Evolutionary conservation across 1,139 yeast genomes (phyloP).

Genomic region (Debaryomycetaceae sp.): DNA sequence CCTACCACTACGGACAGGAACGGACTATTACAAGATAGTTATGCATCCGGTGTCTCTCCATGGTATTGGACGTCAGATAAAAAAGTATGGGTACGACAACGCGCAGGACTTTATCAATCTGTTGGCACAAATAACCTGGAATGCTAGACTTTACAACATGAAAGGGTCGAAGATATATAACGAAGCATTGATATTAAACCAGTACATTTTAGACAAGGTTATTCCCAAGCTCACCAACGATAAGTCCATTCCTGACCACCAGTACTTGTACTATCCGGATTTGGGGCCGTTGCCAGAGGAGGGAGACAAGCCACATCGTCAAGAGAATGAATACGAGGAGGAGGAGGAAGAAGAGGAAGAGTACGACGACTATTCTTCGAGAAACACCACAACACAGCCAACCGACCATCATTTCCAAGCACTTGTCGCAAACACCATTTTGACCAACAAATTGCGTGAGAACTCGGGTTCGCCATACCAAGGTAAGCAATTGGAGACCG

Average conservation of each 20-base stretch:
- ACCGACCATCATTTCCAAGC: conserved; percentile 12
- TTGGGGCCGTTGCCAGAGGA: conserved; percentile 71
- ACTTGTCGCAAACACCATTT: conserved; percentile 7
- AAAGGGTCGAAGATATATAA: conserved; percentile 63
- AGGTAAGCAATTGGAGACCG: conserved; percentile 37
- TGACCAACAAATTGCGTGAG: conserved; percentile 8
- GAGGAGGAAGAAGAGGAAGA: conserved; percentile 32
- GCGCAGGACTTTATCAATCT: conserved; percentile 73
- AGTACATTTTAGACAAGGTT: conserved; percentile 49
- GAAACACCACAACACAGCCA: conserved; percentile 6
- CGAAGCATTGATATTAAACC: conserved; percentile 70
- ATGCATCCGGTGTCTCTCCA: conserved; percentile 43
- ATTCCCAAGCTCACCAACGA: conserved; percentile 53
- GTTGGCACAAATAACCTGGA: conserved; percentile 82
- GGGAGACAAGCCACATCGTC: conserved; percentile 12
- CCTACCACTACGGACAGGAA: conserved; percentile 50
- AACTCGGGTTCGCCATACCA: conserved; percentile 9
- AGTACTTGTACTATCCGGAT: conserved; percentile 58
- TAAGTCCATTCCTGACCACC: conserved; percentile 36
- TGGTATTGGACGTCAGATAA: conserved; percentile 40
- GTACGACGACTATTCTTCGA: conserved; percentile 7
- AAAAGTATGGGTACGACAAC: conserved; percentile 49
- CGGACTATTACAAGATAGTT: conserved; percentile 45
- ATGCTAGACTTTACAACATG: conserved; percentile 80
- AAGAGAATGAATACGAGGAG: conserved; percentile 17